Conservation (phyloP, 2,329 filamentous ascomycete species). For the Penicillium sp. region DNA sequence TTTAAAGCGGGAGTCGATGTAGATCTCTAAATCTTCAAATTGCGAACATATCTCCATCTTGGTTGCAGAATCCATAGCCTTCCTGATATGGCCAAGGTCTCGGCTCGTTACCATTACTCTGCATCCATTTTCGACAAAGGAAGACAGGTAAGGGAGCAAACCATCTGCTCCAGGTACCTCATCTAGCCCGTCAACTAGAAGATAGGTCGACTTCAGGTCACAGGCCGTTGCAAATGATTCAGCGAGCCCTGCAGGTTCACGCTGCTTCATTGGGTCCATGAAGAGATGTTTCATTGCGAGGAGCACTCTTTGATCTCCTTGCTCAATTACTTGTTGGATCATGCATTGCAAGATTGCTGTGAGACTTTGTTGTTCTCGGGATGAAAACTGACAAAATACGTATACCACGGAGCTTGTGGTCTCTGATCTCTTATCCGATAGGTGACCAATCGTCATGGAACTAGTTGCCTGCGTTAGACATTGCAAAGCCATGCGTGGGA, state of each 20-base stretch:
- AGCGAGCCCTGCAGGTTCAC: background rate
- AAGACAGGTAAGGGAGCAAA: background rate
- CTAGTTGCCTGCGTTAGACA: background rate
- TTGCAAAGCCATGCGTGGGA: background rate
- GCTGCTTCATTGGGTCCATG: background rate
- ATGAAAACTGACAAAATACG: background rate
- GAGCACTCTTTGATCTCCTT: background rate
- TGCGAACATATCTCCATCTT: background rate
- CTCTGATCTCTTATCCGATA: background rate
- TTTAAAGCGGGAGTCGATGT: background rate
- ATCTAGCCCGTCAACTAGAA: background rate
- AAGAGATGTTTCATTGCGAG: background rate
- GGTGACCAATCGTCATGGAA: background rate
- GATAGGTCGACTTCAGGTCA: background rate
- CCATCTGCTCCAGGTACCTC: background rate
- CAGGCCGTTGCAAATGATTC: background rate
- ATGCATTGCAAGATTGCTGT: background rate
- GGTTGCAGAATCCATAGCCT: background rate
- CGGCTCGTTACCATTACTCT: background rate
- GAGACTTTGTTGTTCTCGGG: background rate
- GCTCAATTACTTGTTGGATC: background rate
- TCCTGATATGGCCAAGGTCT: background rate
- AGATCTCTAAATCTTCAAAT: background rate
- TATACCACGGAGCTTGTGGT: background rate
- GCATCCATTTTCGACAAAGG: background rate